Conservation (phyloP, 495 filamentous ascomycete species). For the Cercophora newfieldiana region DNA sequence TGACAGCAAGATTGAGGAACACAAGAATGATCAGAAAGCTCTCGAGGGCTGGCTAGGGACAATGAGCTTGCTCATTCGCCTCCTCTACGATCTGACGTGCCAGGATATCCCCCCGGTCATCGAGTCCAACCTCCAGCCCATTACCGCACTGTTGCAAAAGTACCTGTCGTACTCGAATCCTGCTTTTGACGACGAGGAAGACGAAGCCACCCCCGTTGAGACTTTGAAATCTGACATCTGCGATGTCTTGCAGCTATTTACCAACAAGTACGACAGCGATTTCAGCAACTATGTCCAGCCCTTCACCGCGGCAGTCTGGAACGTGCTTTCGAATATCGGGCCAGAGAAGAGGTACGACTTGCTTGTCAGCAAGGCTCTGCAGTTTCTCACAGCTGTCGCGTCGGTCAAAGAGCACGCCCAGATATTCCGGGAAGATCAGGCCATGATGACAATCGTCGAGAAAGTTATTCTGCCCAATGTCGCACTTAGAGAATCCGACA, state of each 20-base stretch:
- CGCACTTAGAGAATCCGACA: conserved; percentile 82
- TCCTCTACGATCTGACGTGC: conserved; percentile 93
- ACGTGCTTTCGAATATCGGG: conserved; percentile 79
- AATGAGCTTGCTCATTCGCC: conserved; percentile 80
- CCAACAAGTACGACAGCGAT: conserved; percentile 91
- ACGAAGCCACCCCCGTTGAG: conserved; percentile 81
- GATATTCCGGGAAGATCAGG: conserved; percentile 77
- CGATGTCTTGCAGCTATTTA: conserved; percentile 80
- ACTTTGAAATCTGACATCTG: conserved; percentile 89
- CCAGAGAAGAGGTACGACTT: conserved; percentile 91
- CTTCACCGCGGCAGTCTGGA: conserved; percentile 89
- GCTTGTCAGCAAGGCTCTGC: conserved; percentile 88
- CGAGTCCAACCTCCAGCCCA: conserved; percentile 74
- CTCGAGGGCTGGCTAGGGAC: conserved; percentile 77
- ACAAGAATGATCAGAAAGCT: conserved; percentile 68
- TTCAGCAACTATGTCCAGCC: conserved; percentile 74
- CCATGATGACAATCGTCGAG: conserved; percentile 80
- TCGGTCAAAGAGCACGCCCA: conserved; percentile 72
- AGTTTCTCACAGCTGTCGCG: conserved; percentile 90
- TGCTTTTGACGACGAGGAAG: conserved; percentile 77
- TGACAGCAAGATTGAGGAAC: conserved; percentile 73
- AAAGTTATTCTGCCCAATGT: conserved; percentile 95
- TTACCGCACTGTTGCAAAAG: conserved; percentile 81
- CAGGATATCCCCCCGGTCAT: conserved; percentile 95
- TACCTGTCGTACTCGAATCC: conserved; percentile 89